Evolutionary conservation across 331 rosid genomes (phyloP).

Genomic region (Acacia pycnantha): DNA sequence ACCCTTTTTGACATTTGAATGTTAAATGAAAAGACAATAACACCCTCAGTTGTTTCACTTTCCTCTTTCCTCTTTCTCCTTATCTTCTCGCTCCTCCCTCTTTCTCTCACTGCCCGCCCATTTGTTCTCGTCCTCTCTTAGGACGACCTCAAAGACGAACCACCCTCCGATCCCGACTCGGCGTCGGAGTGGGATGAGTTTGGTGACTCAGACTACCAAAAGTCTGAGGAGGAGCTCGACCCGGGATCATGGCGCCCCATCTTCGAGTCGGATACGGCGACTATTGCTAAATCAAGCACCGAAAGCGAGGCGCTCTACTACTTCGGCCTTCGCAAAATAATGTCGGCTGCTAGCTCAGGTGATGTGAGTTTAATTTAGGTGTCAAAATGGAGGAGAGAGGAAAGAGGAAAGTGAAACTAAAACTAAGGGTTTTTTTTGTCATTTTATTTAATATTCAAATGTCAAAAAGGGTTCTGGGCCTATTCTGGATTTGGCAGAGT

Average conservation of each 20-base stretch:
- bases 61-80: constrained; percentile 41
- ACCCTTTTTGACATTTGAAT: too few relatives aligned
- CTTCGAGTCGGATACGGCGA: constrained; percentile 61
- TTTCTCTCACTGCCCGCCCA: constrained; percentile 57
- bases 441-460: too few relatives aligned
- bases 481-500: too few relatives aligned
- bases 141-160: constrained; percentile 66
- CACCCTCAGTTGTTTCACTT: too few relatives aligned
- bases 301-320: constrained; percentile 51
- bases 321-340: constrained; percentile 52
- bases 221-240: constrained; percentile 83
- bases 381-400: too few relatives aligned
- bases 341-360: constrained; percentile 55
- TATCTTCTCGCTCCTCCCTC: constrained; percentile 39
- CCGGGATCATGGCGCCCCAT: constrained; percentile 95
- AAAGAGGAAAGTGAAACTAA: too few relatives aligned
- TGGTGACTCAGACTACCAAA: constrained; percentile 60
- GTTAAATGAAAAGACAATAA: too few relatives aligned
- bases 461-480: too few relatives aligned
- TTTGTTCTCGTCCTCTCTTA: constrained; percentile 70
- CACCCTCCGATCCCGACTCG: constrained; percentile 43
- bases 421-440: too few relatives aligned
- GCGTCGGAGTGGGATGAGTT: constrained; percentile 90
- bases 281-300: not conserved
- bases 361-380: constrained; percentile 43